Evolutionary conservation across 352 stramenopile genomes (phyloP), one percentile per base, ranked within the genome.

Genomic region (Phytopythium cucurbitacearum): DNA sequence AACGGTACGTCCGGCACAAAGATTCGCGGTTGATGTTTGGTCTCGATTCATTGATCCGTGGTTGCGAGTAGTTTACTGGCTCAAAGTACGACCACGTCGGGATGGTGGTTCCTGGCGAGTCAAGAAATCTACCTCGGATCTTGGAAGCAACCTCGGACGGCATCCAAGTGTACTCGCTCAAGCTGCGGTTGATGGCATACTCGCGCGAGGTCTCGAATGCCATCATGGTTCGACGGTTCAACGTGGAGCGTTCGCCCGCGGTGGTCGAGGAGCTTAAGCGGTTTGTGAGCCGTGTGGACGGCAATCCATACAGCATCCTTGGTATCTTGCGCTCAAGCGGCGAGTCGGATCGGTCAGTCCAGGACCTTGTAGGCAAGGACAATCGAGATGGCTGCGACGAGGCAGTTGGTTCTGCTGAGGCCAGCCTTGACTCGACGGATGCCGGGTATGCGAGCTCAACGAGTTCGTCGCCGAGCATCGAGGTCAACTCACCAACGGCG

Each of bases 301-400:
- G 84, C 9, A 94, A 92, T 50, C 66, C 82, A 12, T 94, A 94
- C 62, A 94, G 84, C 57, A 88, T 94, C 21, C 67, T 92, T 4
- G 82, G 84, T 0, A 82, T 94, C 7, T 46, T 94, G 7, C 68
- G 73, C 21, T 82, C 62, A 0, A 66, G 65, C 43, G 71, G 69
- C 3, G 80, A 87, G 51, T 88, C 80, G 5, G 69, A 79, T 12
- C 72, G 70, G 36, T 12, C 48, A 3, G 21, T 53, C 48, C 48
- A 53, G 37, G 36, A 53, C 10, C 13, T 45, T 10, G 44, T 45
- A 37, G n/a, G 2, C 3, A 41, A 13, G 11, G 7, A 35, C 3
- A 12, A 35, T 12, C 43, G 37, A 10, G 48, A 53, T 39, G 38
- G 8, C 21, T 38, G 33, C 11, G 46, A 15, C 5, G 46, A 51